These are phyloP conservation scores for Lactarius vividus DNA, from an alignment of 768 basidiomycete species.

Conservation along the genomic window DNA sequence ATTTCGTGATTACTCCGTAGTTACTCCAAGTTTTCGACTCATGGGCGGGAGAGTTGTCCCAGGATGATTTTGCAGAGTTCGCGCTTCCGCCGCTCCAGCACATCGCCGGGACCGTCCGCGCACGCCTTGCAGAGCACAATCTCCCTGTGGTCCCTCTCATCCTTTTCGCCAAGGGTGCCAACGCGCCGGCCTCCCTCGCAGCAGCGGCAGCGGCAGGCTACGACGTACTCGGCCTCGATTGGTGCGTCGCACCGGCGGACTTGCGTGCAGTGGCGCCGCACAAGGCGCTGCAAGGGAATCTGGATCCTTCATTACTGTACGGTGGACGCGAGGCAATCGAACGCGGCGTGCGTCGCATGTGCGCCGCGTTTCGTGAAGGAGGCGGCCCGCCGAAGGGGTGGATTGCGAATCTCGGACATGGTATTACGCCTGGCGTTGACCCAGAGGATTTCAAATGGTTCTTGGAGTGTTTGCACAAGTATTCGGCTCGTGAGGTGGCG, in stretches of 20 bases:
- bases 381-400: slow-evolving; percentile 61
- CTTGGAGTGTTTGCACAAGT: slow-evolving; percentile 85
- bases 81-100: slow-evolving; percentile 74
- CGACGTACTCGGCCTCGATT: slow-evolving; percentile 89
- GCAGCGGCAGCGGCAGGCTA: slow-evolving; percentile 63
- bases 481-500: slow-evolving; percentile 45
- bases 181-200: slow-evolving; percentile 58
- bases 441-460: slow-evolving; percentile 92
- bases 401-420: slow-evolving; percentile 97
- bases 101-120: slow-evolving; percentile 69
- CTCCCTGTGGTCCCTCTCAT: slow-evolving; percentile 74
- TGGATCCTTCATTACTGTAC: slow-evolving; percentile 86
- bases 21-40: slow-evolving; percentile 97
- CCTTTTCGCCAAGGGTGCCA: slow-evolving; percentile 94
- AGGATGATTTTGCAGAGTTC: slow-evolving; percentile 80
- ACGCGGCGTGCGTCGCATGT: slow-evolving; percentile 77
- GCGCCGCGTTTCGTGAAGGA: slow-evolving; percentile 61
- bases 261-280: slow-evolving; percentile 61
- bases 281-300: slow-evolving; percentile 85
- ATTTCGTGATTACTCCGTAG: slow-evolving; percentile 39
- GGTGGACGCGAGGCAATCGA: slow-evolving; percentile 88
- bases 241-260: slow-evolving; percentile 78
- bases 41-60: slow-evolving; percentile 90
- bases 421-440: slow-evolving; percentile 93
- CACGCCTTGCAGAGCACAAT: slow-evolving; percentile 49